Base-by-base conservation (phyloP, 176 grass and related monocot species). In the Pontederia paniculata region DNA sequence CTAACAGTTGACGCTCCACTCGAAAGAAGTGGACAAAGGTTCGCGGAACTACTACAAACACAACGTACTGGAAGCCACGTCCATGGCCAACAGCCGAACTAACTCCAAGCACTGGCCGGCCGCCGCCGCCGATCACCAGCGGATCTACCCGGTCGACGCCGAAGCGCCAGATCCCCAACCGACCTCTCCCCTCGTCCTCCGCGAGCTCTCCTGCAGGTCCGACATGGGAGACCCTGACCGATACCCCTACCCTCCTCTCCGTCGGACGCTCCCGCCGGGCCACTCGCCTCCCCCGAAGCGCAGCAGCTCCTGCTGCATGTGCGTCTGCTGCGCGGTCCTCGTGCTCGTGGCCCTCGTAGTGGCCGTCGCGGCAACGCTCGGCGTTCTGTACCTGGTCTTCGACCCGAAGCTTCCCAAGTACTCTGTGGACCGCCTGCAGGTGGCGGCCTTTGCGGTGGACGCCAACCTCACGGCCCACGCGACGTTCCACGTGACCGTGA, bases 371-470 rank as follows among this genome's bases (percentile, higher is more conserved):
- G 88, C 68, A 1, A 50, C 67, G 0, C 46, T 20, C 0, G 74
- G 54, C 2, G 76, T 69, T 31, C 74, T 94, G 17, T 94, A 94
- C 67, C 66, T 94, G 13, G 23, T 58, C 21, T 81, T 88, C 37
- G 31, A 84, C 56, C 88, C 88, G 5, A 84, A 88, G 74, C 51
- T 82, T n/a, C 88, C 88, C 1, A 82, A 77, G 1, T 94, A 94
- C 70, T 88, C 88, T 20, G 88, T 94, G 67, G 77, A 88, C 74
- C 77, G 74, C 5, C 73, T 94, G 5, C 10, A 61, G 10, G 76
- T 94, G 3, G 77, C 84, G 0, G 43, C 68, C 48, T 94, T 94
- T 77, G 66, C 43, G 12, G 54, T 78, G 1, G 71, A 82, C 70
- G 31, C 73, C 0, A 57, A 57, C 37, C 58, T 83, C 0, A 66